A percentile compares a stretch with the other conserved stretches of the same genome.
These are phyloP conservation scores for Sphaerulina vaccinii DNA, from an alignment of 2,329 filamentous ascomycete species.

Conservation along the genomic window DNA sequence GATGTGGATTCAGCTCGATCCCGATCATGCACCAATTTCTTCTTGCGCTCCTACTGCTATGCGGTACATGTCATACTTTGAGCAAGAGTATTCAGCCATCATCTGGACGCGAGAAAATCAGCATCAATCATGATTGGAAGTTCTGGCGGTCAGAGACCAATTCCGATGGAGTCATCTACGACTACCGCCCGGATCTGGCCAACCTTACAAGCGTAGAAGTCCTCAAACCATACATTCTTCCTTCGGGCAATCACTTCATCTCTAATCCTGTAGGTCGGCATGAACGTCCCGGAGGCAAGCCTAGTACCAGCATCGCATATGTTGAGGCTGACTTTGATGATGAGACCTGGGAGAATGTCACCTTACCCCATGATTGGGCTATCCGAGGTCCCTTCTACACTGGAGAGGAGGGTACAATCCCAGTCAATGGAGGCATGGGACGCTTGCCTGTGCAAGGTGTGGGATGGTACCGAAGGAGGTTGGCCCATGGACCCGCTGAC, in stretches of 20 bases:
- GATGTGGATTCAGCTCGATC: too few relatives aligned
- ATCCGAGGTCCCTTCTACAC: constrained; percentile 47
- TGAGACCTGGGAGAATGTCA: constrained; percentile 43
- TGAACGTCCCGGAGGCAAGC: not conserved
- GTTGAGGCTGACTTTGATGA: not conserved
- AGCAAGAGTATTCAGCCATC: too few relatives aligned
- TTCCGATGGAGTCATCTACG: constrained; percentile 1
- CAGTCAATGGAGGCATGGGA: constrained; percentile 44
- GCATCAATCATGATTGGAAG: constrained; percentile 1
- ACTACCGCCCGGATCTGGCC: not conserved
- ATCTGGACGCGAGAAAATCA: too few relatives aligned
- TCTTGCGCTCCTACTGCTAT: too few relatives aligned
- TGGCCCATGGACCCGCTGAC: constrained; percentile 27
- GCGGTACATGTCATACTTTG: too few relatives aligned
- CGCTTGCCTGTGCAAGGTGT: constrained; percentile 54
- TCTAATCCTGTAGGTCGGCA: not conserved
- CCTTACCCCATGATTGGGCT: constrained; percentile 53
- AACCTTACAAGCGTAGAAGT: constrained; percentile 4
- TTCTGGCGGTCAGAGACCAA: not conserved
- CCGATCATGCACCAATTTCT: too few relatives aligned
- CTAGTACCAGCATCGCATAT: not conserved
- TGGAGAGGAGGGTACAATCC: constrained; percentile 27
- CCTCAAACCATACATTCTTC: constrained; percentile 6
- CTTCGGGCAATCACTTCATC: constrained; percentile 8
- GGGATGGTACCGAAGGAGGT: constrained; percentile 52